These are phyloP conservation scores for Tetrahymena borealis DNA, from an alignment of 73 alveolate species.

Conservation along the genomic window DNA sequence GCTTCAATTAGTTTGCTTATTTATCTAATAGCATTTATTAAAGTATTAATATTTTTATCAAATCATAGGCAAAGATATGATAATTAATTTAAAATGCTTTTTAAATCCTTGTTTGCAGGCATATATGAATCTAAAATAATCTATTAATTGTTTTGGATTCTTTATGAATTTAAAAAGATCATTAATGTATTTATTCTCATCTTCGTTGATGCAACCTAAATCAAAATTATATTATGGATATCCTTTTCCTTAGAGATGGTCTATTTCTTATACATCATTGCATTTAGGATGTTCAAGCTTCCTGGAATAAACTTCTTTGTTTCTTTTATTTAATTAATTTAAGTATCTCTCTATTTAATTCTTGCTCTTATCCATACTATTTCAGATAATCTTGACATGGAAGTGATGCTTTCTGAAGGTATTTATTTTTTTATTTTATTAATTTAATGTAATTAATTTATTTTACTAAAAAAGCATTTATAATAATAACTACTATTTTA, in stretches of 20 bases:
- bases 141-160: neutral
- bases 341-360: too few relatives aligned
- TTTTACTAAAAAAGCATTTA: neutral
- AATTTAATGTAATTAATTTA: neutral
- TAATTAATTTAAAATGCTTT: neutral
- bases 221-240: neutral
- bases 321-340: neutral
- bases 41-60: neutral
- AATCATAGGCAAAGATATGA: neutral
- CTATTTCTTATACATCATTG: neutral
- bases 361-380: too few relatives aligned
- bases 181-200: neutral
- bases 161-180: neutral
- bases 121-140: neutral
- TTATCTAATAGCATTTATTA: neutral
- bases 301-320: neutral
- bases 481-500: neutral
- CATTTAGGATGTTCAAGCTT: neutral
- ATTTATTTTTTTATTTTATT: neutral
- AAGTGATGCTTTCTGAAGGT: too few relatives aligned
- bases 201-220: neutral
- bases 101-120: neutral
- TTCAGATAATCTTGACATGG: too few relatives aligned
- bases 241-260: neutral
- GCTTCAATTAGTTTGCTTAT: neutral